phyloP scores from a whole-genome alignment of 225 moss, liverwort and hornwort species.

The Marchantia polymorpha region DNA sequence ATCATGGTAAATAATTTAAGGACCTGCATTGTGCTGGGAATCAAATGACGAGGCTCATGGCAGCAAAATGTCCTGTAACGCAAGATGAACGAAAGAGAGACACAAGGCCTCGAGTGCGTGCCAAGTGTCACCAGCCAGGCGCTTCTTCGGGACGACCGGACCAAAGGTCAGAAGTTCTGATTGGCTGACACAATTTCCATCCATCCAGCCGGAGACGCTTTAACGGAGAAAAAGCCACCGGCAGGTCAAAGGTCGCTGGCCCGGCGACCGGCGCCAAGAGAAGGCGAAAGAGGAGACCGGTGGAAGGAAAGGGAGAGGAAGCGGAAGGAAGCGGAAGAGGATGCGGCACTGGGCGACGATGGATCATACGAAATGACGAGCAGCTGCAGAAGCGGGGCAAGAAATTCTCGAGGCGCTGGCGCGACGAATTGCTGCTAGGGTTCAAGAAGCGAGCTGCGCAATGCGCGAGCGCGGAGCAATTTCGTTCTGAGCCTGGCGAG shows the following conservation, averaged over 20 bases:
- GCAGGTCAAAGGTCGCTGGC: background rate
- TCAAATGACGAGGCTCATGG: too few species aligned
- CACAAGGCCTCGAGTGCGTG: background rate
- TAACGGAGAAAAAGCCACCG: background rate
- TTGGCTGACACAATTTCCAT: background rate
- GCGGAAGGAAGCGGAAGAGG: background rate
- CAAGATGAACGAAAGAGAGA: background rate
- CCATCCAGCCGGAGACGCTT: background rate
- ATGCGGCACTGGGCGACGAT: background rate
- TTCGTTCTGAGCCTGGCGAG: background rate
- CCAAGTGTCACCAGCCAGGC: background rate
- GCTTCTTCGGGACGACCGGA: background rate
- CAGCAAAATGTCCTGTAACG: background rate
- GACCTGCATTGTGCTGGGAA: too few species aligned
- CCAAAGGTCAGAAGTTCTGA: background rate
- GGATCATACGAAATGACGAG: background rate
- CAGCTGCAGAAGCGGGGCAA: background rate
- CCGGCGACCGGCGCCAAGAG: background rate
- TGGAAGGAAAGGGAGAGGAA: background rate
- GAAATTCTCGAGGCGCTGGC: background rate
- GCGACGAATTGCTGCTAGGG: background rate
- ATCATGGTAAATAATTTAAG: too few species aligned
- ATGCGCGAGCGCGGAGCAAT: background rate
- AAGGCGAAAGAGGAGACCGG: background rate
- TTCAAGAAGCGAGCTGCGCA: conserved; percentile 6